Evolutionary conservation across 768 basidiomycete species (phyloP).

Genomic region (Amanita fuliginea): DNA sequence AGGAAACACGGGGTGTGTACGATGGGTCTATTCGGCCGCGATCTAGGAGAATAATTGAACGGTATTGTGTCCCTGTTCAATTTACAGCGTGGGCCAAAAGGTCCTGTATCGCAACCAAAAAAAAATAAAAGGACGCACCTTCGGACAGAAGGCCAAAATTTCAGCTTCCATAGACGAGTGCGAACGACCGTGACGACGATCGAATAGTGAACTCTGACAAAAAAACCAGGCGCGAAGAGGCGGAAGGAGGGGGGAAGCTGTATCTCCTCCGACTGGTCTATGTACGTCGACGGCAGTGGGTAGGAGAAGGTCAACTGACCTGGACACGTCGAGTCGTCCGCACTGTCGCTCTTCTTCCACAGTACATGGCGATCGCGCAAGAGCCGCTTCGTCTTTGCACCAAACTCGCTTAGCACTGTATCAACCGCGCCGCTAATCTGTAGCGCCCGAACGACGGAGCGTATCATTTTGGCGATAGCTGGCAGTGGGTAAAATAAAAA

Average conservation of each 20-base stretch:
- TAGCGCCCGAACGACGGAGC: too few relatives aligned
- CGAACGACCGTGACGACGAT: conserved; percentile 32
- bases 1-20: conserved; percentile 37
- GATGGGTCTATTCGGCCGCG: conserved; percentile 45
- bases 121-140: conserved; percentile 21
- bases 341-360: conserved; percentile 20
- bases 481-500: neutral
- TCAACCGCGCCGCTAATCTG: conserved; percentile 32
- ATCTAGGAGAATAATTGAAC: conserved; percentile 41
- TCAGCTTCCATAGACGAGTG: conserved; percentile 24
- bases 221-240: conserved; percentile 21
- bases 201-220: conserved; percentile 30
- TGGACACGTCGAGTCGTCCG: conserved; percentile 13
- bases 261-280: conserved; percentile 18
- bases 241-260: conserved; percentile 42
- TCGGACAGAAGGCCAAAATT: conserved; percentile 35
- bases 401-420: conserved; percentile 24
- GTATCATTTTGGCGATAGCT: too few relatives aligned
- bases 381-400: conserved; percentile 22
- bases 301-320: conserved; percentile 30
- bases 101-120: neutral
- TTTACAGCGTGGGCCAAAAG: neutral
- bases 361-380: conserved; percentile 21
- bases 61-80: conserved; percentile 33
- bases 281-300: conserved; percentile 35